A percentile compares a stretch with the other conserved stretches of the same genome.
phyloP scores from a whole-genome alignment of 805 yeast genomes.

The Lipomyces yamadae region DNA sequence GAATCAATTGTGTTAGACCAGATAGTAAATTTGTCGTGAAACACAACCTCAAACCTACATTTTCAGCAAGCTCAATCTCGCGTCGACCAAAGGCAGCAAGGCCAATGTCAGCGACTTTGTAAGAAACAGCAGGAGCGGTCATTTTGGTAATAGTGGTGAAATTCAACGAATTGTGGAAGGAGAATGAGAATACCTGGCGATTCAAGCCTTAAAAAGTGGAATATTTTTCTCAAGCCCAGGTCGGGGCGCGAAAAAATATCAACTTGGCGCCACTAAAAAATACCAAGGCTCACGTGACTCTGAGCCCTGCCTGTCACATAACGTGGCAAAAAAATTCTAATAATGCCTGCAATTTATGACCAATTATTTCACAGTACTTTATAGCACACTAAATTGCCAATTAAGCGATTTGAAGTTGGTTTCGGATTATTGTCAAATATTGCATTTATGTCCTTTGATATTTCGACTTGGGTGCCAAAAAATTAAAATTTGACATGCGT shows the following conservation, averaged over 20 bases:
- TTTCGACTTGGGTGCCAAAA: no score
- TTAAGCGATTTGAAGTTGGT: no score
- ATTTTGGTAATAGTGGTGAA: conserved; percentile 10
- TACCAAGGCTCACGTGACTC: background rate
- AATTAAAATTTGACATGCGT: no score
- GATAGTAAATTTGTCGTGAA: background rate
- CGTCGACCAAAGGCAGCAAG: conserved; percentile 99
- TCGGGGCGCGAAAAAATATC: background rate
- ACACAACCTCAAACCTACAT: conserved; percentile 59
- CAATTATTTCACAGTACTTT: background rate
- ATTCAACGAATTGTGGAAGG: background rate
- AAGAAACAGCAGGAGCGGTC: conserved; percentile 45
- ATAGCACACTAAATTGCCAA: no score
- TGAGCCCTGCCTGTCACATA: background rate
- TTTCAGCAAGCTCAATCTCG: conserved; percentile 98
- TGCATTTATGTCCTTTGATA: no score
- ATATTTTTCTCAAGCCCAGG: background rate
- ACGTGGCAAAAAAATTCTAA: background rate
- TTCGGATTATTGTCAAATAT: no score
- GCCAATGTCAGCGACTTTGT: conserved; percentile 96
- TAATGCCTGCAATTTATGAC: background rate
- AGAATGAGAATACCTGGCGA: background rate
- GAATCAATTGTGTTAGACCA: conserved; percentile 7
- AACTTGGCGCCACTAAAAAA: background rate
- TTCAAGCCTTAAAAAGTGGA: background rate